These are phyloP conservation scores for Haplosporangium gracile DNA, from an alignment of 192 early-diverging fungal genomes.

Conservation along the genomic window DNA sequence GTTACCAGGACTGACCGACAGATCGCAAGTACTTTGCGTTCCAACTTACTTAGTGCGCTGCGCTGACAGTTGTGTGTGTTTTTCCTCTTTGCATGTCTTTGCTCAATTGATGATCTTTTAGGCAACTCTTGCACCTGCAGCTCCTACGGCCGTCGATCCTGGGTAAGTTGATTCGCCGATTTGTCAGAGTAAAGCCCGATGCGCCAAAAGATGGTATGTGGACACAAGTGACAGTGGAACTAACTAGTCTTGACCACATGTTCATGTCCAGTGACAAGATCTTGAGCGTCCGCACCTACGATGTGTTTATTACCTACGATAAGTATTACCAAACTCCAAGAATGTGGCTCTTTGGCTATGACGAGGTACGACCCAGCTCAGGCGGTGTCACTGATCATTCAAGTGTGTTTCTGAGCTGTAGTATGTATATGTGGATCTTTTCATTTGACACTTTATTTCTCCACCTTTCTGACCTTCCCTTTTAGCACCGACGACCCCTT, in stretches of 20 bases:
- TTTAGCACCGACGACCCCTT: conserved; percentile 80
- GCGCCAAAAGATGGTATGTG: not conserved
- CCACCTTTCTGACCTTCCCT: not conserved
- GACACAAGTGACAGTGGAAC: not conserved
- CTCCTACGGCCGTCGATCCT: conserved; percentile 29
- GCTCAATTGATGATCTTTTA: conserved; percentile 12
- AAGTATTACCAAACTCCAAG: conserved; percentile 99
- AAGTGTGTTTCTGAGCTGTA: not conserved
- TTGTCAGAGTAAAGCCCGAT: not conserved
- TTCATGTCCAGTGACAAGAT: conserved; percentile 76
- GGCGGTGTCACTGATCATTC: not conserved
- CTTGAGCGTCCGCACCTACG: conserved; percentile 93
- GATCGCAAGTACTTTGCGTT: not conserved
- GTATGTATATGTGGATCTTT: not conserved
- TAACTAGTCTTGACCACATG: not conserved
- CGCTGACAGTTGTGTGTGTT: not conserved
- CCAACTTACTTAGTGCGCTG: not conserved
- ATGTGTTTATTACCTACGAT: conserved; percentile 99
- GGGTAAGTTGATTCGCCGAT: conserved; percentile 27
- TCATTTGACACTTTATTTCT: not conserved
- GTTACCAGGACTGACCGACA: not conserved
- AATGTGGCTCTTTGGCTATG: conserved; percentile 98
- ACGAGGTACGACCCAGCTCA: conserved; percentile 70
- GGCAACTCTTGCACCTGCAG: conserved; percentile 49
- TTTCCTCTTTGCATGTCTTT: not conserved